phyloP scores from a whole-genome alignment of 352 stramenopile genomes.

The Vaucheria bursata region DNA sequence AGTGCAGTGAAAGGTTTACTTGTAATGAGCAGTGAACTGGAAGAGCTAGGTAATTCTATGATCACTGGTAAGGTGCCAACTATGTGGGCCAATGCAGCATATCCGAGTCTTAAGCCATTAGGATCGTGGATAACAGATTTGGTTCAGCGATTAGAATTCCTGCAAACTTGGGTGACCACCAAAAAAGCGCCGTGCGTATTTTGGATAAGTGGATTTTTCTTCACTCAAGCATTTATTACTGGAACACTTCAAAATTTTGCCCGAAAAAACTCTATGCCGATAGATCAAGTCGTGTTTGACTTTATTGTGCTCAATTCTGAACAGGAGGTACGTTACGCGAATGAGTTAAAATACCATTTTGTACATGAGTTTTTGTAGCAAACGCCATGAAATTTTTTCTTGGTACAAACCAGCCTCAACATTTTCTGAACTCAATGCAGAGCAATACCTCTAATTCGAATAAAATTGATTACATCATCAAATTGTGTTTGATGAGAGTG shows the following conservation, averaged over 20 bases:
- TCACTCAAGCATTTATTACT: conserved; percentile 85
- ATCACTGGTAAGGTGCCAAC: conserved; percentile 70
- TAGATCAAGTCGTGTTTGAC: conserved; percentile 58
- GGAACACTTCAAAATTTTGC: conserved; percentile 84
- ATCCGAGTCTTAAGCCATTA: conserved; percentile 80
- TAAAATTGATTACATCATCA: too few relatives aligned
- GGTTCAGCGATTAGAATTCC: conserved; percentile 60
- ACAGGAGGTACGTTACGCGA: conserved; percentile 46
- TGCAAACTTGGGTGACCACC: conserved; percentile 69
- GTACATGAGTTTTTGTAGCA: too few relatives aligned
- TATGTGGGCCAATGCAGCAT: conserved; percentile 69
- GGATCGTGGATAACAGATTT: conserved; percentile 82
- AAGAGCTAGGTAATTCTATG: conserved; percentile 83
- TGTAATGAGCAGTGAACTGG: conserved; percentile 78
- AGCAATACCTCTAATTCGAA: too few relatives aligned
- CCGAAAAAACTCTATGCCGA: conserved; percentile 62
- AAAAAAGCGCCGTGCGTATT: conserved; percentile 67
- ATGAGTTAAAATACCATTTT: too few relatives aligned
- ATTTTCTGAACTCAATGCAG: too few relatives aligned
- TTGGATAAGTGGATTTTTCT: conserved; percentile 87
- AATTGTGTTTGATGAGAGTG: too few relatives aligned
- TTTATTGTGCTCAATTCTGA: conserved; percentile 64
- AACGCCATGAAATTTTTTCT: too few relatives aligned
- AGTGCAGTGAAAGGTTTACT: conserved; percentile 80
- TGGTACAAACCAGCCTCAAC: too few relatives aligned